A percentile compares a stretch with the other conserved stretches of the same genome.
These are phyloP conservation scores for Curvularia sp. DNA, from an alignment of 2,329 filamentous ascomycete genomes.

Conservation along the genomic window DNA sequence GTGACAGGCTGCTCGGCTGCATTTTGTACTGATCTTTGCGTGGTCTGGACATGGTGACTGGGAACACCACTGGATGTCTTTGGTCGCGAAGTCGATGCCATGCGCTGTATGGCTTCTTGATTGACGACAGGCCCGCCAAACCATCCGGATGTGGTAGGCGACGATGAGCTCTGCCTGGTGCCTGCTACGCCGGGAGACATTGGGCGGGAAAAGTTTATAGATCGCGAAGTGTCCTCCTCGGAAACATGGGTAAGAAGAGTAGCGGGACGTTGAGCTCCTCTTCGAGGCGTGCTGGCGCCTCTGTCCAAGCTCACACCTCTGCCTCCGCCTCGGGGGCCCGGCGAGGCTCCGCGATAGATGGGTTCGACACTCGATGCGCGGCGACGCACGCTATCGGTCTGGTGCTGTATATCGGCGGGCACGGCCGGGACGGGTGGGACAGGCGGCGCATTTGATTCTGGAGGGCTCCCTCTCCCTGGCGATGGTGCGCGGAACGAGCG, in stretches of 20 bases:
- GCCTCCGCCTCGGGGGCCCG: conserved; percentile 48
- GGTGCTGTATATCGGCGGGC: conserved; percentile 58
- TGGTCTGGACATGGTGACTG: conserved; percentile 27
- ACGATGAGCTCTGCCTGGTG: conserved; percentile 19
- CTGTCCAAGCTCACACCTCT: conserved; percentile 53
- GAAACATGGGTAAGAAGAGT: conserved; percentile 51
- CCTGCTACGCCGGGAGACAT: conserved; percentile 51
- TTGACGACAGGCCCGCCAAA: conserved; percentile 49
- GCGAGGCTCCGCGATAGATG: conserved; percentile 55
- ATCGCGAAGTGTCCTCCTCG: conserved; percentile 53
- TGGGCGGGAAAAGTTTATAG: conserved; percentile 63
- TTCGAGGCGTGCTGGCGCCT: conserved; percentile 31
- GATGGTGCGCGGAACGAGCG: conserved; percentile 83
- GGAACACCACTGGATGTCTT: conserved; percentile 35
- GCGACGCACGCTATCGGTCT: conserved; percentile 37
- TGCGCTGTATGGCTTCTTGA: conserved; percentile 39
- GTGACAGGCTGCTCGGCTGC: conserved; percentile 52
- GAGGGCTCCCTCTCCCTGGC: conserved; percentile 44
- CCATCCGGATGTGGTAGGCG: conserved; percentile 43
- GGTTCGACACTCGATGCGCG: conserved; percentile 61
- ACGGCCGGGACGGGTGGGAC: conserved; percentile 83
- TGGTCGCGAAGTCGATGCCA: conserved; percentile 35
- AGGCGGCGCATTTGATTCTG: conserved; percentile 66
- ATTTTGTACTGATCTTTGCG: conserved; percentile 46
- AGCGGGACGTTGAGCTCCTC: conserved; percentile 39